These are phyloP conservation scores for Rhododendron ovatum DNA, from an alignment of 148 eudicot genomes.

Conservation along the genomic window DNA sequence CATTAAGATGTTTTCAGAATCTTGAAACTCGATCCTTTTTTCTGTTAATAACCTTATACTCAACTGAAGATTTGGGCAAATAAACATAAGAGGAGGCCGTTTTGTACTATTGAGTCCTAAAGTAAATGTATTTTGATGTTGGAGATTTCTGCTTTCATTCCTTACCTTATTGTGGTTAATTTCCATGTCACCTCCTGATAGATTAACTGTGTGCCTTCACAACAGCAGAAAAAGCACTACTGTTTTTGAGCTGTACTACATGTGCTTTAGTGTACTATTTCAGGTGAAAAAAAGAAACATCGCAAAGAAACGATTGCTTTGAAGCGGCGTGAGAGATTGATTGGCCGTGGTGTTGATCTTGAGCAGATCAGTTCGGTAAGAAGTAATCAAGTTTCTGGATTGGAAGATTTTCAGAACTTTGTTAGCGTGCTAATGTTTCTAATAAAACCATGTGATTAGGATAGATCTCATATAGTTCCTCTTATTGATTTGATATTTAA, in stretches of 20 bases:
- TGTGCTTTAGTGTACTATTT: slow-evolving; percentile 13
- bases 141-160: background rate
- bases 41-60: background rate
- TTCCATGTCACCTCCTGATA: background rate
- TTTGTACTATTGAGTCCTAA: background rate
- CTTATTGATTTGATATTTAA: background rate
- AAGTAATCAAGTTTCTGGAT: background rate
- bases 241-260: slow-evolving; percentile 10
- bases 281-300: slow-evolving; percentile 93
- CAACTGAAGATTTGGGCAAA: background rate
- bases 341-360: slow-evolving; percentile 81
- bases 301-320: slow-evolving; percentile 71
- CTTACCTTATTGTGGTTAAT: background rate
- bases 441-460: background rate
- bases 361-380: slow-evolving; percentile 79
- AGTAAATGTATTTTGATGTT: background rate
- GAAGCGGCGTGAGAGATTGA: slow-evolving; percentile 87
- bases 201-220: background rate
- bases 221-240: background rate
- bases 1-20: background rate
- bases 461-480: background rate
- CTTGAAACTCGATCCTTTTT: background rate
- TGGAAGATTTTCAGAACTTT: background rate
- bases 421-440: background rate
- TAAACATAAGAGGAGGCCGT: background rate